Evolutionary conservation across 208 protist genomes (phyloP), one percentile per base, ranked within the genome.

Genomic region (Acanthamoeba quina): DNA sequence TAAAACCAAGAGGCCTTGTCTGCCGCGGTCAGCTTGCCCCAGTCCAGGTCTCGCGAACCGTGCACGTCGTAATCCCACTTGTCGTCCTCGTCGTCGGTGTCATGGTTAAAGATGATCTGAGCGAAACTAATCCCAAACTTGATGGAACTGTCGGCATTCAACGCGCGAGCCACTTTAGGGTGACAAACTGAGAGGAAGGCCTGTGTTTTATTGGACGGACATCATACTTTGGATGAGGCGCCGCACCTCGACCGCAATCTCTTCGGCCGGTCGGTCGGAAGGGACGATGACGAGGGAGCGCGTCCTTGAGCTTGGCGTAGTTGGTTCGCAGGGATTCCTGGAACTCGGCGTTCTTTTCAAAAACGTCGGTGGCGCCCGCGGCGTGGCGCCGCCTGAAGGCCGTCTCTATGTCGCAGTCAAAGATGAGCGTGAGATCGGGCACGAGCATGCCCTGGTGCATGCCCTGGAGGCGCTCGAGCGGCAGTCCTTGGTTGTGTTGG

Each of bases 401-500:
- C 54, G 54, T 64, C 19, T 7, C 7, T 0, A 64, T 49, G 37
- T 56, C 52, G 80, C 80, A 88, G 49, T 88, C 80, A 34, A 88
- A 88, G 41, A 88, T 88, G 80, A 88, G 54, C n/a, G 80, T 88
- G 49, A 88, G 80, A 64, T 88, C 80, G 49, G 80, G 80, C 54
- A 47, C 80, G 47, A 47, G 80, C 47, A 88, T 5, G 26, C 80
- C 80, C 29, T 56, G 26, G 80, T 88, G 80, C 80, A 88, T 88
- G 80, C 29, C 37, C 80, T 66, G 52, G n/a, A 88, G 49, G 13
- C 21, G 47, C 49, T 88, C 80, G 29, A 88, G 49, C n/a, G 80
- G 80, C 47, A 88, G 80, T 5, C 80, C 80, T 29, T 88, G 80
- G 5, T 49, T 88, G 44, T 88, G 80, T 21, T 88, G 80, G 52